These are phyloP conservation scores for Neckera pumila DNA, from an alignment of 225 moss, liverwort and hornwort species.

Conservation along the genomic window DNA sequence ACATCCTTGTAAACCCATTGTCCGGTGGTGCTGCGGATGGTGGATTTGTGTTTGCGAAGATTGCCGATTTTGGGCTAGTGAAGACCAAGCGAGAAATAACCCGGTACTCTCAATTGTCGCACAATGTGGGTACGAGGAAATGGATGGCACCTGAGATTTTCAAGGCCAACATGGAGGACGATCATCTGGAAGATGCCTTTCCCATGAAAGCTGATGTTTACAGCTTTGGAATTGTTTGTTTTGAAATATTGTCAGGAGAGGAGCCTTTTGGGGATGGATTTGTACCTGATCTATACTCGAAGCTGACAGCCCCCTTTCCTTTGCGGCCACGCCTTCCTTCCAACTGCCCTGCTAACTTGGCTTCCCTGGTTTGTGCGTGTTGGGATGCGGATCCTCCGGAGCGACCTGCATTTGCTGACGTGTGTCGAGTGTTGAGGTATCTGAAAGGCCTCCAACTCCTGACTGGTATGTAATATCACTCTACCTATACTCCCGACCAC, in stretches of 20 bases:
- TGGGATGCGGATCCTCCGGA: constrained; percentile 1
- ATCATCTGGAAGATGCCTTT: not conserved
- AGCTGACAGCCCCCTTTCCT: not conserved
- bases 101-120: not conserved
- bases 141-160: constrained; percentile 8
- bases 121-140: not conserved
- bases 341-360: not conserved
- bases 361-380: not conserved
- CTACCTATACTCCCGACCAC: too few relatives aligned
- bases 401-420: not conserved
- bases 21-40: not conserved
- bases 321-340: not conserved
- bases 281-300: not conserved
- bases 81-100: not conserved
- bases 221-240: constrained; percentile 3
- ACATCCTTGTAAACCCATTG: not conserved
- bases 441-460: not conserved
- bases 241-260: not conserved
- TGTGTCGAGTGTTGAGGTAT: constrained; percentile 1
- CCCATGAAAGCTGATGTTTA: constrained; percentile 7
- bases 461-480: not conserved
- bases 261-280: not conserved
- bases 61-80: not conserved
- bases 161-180: not conserved
- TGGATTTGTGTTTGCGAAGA: not conserved